A percentile compares a stretch with the other conserved stretches of the same genome.
These are phyloP conservation scores for Fusarium sp. DNA, from an alignment of 2,329 filamentous ascomycete genomes.

Conservation along the genomic window DNA sequence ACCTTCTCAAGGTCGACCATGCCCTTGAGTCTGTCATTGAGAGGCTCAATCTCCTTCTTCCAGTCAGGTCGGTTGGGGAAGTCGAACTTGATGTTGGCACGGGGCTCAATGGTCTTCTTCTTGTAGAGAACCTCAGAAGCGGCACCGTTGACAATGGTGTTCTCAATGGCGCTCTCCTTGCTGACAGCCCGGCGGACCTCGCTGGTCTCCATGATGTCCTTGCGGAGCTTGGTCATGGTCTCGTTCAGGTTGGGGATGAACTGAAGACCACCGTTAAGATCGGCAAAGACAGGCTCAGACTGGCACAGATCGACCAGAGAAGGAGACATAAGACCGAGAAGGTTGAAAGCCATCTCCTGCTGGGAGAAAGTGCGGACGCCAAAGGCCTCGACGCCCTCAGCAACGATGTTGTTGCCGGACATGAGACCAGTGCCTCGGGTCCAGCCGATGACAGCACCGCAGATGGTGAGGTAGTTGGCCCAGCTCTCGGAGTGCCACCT, in stretches of 20 bases:
- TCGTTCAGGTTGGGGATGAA: constrained; percentile 97
- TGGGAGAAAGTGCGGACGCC: constrained; percentile 99
- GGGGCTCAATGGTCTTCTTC: constrained; percentile 91
- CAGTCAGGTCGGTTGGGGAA: constrained; percentile 93
- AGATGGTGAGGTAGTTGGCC: constrained; percentile 97
- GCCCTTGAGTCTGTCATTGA: constrained; percentile 89
- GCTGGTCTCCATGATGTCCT: constrained; percentile 94
- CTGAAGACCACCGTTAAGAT: constrained; percentile 96
- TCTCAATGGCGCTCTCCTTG: constrained; percentile 95
- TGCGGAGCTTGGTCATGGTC: constrained; percentile 91
- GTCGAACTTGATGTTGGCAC: constrained; percentile 97
- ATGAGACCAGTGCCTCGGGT: constrained; percentile 98
- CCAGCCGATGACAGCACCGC: constrained; percentile 98
- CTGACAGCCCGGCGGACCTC: constrained; percentile 93
- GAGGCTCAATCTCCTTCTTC: constrained; percentile 89
- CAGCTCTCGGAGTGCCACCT: constrained; percentile 98
- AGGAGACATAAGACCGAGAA: constrained; percentile 95
- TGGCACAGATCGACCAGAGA: constrained; percentile 96
- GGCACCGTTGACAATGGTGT: constrained; percentile 96
- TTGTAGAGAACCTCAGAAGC: constrained; percentile 93
- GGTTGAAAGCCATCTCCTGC: constrained; percentile 99
- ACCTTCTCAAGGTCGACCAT: constrained; percentile 99
- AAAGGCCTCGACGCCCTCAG: constrained; percentile 95
- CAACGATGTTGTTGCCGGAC: constrained; percentile 97
- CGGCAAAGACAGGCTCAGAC: constrained; percentile 93